Base-by-base conservation (phyloP, 495 filamentous ascomycete genomes). In the Melanomma pulvis-pyrius region DNA sequence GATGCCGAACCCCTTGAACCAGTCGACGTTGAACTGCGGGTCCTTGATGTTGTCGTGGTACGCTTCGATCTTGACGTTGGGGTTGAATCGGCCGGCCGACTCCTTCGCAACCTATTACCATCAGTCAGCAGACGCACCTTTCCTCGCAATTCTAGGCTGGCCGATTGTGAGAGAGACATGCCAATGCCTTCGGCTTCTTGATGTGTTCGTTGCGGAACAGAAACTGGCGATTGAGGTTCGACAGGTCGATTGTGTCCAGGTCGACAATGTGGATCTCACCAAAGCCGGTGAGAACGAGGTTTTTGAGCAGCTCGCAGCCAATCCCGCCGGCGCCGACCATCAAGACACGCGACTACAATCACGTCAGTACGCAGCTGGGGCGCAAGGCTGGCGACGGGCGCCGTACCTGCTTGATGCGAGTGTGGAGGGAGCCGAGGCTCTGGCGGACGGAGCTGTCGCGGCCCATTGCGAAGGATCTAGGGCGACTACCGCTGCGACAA, bases 41-140 rank as follows among this genome's bases (percentile, higher is more conserved):
- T 98, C 96, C 77, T 96, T 98, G 72, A 99, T 97, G 70, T 97
- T 96, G 39, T 90, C 91, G 79, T 97, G 93, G 71, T 97, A 86
- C 44, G 94, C 92, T 67, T 92, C 86, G 62, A 99, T 87, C 74
- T 91, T 92, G 61, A 93, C 88, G 64, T 87, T 85, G 5, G 93
- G 92, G 73, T 97, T 96, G 80, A 98, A 99, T 68, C 85, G 91
- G 48, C 87, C 85, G 46, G 94, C 94, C 19, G 90, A 90, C 65
- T 97, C 94, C 74, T 93, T 98, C 28, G 94, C 94, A 54, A 98
- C 91, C 92, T 96, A 19, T 29, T 9, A 17, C 53, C 7, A 21
- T 3, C 7, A 32, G 32, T 17, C 44, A 68, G 77, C 67, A 79
- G 76, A 8, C 26, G 19, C 58, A 24, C 21, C 21, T n/a, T 34